Percentiles rank a stretch among this genome's conserved stretches.
Conservation (phyloP, 1,284 basidiomycete species). For the Sparassis latifolia region DNA sequence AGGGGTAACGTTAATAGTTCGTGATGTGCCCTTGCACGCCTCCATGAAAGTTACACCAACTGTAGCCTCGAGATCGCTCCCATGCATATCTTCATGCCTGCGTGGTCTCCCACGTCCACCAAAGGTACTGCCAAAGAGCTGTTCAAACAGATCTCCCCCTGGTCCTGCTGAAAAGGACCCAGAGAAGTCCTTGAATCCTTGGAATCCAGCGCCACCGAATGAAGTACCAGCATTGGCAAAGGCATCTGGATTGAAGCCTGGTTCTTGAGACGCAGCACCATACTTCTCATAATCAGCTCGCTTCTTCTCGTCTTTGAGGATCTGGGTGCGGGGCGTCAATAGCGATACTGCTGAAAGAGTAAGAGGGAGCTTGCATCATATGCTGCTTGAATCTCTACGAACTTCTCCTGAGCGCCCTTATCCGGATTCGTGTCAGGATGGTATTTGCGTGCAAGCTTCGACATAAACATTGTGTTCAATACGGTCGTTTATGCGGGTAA, state of each 20-base stretch:
- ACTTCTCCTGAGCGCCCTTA: slow-evolving; percentile 85
- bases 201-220: slow-evolving; percentile 43
- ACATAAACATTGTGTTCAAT: slow-evolving; percentile 2
- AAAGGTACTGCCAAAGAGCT: slow-evolving; percentile 67
- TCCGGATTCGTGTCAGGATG: slow-evolving; percentile 98
- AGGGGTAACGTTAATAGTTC: slow-evolving; percentile 75
- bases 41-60: slow-evolving; percentile 86
- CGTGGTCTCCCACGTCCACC: slow-evolving; percentile 41
- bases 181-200: slow-evolving; percentile 65
- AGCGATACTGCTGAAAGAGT: slow-evolving; percentile 6
- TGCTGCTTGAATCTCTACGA: slow-evolving; percentile 94
- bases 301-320: slow-evolving; percentile 91
- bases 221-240: slow-evolving; percentile 16
- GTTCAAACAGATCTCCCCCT: slow-evolving; percentile 78
- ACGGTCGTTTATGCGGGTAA: background rate
- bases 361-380: slow-evolving; percentile 73
- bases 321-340: slow-evolving; percentile 40
- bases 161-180: slow-evolving; percentile 57
- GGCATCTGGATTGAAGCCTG: slow-evolving; percentile 88
- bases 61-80: slow-evolving; percentile 81
- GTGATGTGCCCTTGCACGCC: slow-evolving; percentile 85
- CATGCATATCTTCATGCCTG: slow-evolving; percentile 52
- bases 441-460: slow-evolving; percentile 92
- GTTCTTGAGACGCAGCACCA: slow-evolving; percentile 90
- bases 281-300: slow-evolving; percentile 91